Evolutionary conservation across 148 eudicot genomes (phyloP), one percentile per base, ranked within the genome.

Genomic region (Rhododendron griersonianum): DNA sequence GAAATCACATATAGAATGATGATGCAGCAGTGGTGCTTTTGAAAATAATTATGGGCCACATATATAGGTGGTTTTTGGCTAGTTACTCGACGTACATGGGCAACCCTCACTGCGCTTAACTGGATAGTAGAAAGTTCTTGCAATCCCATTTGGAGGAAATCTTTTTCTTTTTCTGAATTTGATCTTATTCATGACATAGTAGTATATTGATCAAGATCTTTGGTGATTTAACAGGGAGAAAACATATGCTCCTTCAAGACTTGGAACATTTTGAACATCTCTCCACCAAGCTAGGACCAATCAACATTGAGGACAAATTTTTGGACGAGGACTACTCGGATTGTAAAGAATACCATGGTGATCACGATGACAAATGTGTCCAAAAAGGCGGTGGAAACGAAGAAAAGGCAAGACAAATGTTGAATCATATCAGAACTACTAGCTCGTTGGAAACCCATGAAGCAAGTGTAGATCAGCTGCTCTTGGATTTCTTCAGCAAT

Each of bases 191-290:
- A 65, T 65, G 10, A 9, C 73, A 65, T 23, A 15, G 59, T 48
- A 13, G 59, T 48, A 13, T 80, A 30, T n/a, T 80, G 37, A 80
- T 48, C 37, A 13, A 59, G 55, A 23, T 55, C 18, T 19, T 7
- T 67, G 74, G 9, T 35, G 69, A 7, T 41, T 28, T 53, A 73
- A 59, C 85, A 91, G 92, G 89, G 83, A 84, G 92, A 25, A 92
- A 89, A 84, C 80, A 86, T 73, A 90, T 88, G 53, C 87, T 87
- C 47, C 76, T 89, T 30, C 85, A 89, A 81, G 90, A 92, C 78
- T 86, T 91, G 74, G 85, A 87, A 86, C 86, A 88, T 87, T 81
- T 93, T 23, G 93, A 92, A 77, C 80, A 51, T 63, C 88, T 90
- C 15, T 90, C 89, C 4, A 88, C 73, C 30, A 65, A 89, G 28